phyloP scores from a whole-genome alignment of 78 protist genomes.

The Tieghemostelium lacteum region DNA sequence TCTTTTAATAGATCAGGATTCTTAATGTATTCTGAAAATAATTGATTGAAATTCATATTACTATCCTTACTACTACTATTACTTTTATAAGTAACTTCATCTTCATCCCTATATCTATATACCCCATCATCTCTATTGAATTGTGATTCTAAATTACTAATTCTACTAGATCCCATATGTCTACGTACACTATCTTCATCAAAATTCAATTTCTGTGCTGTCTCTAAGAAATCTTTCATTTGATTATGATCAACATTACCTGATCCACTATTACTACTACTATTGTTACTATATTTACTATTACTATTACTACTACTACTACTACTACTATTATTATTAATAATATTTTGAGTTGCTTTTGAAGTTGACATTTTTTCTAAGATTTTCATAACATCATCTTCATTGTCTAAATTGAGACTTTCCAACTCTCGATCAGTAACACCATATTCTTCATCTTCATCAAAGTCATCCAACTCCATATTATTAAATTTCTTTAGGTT shows the following conservation, averaged over 20 bases:
- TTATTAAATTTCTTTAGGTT: not conserved
- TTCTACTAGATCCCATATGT: not conserved
- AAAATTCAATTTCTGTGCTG: not conserved
- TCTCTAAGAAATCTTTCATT: not conserved
- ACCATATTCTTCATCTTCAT: not conserved
- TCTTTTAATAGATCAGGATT: not conserved
- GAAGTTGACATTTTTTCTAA: not conserved
- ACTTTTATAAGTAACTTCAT: not conserved
- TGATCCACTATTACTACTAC: not conserved
- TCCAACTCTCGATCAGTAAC: not conserved
- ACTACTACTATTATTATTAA: not conserved
- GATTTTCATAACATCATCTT: not conserved
- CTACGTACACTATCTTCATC: not conserved
- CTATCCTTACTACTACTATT: too few species aligned
- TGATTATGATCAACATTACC: not conserved
- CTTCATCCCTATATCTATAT: not conserved
- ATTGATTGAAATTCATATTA: not conserved
- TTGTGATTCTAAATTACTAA: not conserved
- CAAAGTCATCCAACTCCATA: not conserved
- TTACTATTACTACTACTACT: not conserved
- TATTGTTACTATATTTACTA: not conserved
- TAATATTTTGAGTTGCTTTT: not conserved
- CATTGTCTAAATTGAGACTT: not conserved
- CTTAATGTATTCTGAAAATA: not conserved
- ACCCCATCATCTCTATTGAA: constrained; percentile 1